Evolutionary conservation across 1,139 yeast species (phyloP).

Genomic region (Schizosaccharomyces versatilis): DNA sequence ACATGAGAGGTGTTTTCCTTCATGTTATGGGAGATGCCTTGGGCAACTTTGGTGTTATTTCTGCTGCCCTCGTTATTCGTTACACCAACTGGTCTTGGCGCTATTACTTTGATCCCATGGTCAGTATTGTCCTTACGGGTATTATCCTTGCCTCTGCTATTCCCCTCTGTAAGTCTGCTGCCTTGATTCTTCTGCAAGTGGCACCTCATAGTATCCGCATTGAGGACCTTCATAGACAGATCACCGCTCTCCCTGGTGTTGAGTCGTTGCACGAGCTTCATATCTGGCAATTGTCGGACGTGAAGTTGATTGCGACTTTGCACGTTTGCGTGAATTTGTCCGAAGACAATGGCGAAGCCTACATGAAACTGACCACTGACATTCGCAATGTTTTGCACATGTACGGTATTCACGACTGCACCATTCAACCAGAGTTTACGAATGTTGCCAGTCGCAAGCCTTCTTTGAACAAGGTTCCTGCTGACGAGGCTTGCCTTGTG

Average conservation of each 20-base stretch:
- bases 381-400: constrained; percentile 63
- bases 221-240: constrained; percentile 46
- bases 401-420: constrained; percentile 77
- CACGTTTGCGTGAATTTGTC: constrained; percentile 48
- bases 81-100: constrained; percentile 76
- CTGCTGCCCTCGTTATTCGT: constrained; percentile 82
- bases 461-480: too few relatives aligned
- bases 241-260: constrained; percentile 38
- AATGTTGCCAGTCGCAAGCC: background rate
- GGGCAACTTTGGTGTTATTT: constrained; percentile 83
- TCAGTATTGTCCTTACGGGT: constrained; percentile 63
- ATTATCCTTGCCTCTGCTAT: constrained; percentile 80
- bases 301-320: constrained; percentile 64
- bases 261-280: constrained; percentile 83
- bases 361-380: constrained; percentile 46
- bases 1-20: constrained; percentile 90
- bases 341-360: constrained; percentile 29
- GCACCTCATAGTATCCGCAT: constrained; percentile 69
- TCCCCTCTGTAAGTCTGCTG: constrained; percentile 70
- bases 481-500: too few relatives aligned
- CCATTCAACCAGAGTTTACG: constrained; percentile 37
- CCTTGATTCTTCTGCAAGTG: constrained; percentile 75
- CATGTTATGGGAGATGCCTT: constrained; percentile 92
- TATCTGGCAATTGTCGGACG: constrained; percentile 87
- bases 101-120: constrained; percentile 63